phyloP scores from a whole-genome alignment of 2,329 filamentous ascomycete genomes.

The Epichloe coenophiala region DNA sequence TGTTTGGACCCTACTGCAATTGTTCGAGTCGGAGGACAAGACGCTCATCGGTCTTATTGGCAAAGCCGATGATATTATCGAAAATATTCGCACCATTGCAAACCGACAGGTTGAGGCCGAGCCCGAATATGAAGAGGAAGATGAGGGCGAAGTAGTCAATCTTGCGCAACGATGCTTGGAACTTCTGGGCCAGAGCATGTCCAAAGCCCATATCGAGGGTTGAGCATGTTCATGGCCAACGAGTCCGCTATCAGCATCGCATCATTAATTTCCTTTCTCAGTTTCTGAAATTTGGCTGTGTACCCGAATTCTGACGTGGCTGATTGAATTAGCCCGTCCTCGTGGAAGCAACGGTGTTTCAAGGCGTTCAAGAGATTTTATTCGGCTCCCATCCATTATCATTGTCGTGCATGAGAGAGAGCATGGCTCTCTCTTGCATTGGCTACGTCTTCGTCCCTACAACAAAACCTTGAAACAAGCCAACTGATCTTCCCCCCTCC shows the following conservation, averaged over 20 bases:
- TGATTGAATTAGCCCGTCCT: not conserved
- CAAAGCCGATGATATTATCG: conserved; percentile 79
- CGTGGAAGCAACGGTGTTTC: conserved; percentile 1
- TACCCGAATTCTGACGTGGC: not conserved
- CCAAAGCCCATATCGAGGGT: conserved; percentile 73
- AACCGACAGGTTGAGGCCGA: conserved; percentile 81
- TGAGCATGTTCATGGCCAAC: conserved; percentile 22
- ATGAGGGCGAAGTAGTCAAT: conserved; percentile 84
- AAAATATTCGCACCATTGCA: conserved; percentile 83
- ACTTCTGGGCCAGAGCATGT: conserved; percentile 60
- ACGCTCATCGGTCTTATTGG: conserved; percentile 78
- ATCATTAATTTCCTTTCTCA: not conserved
- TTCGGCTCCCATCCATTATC: not conserved
- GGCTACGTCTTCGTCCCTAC: not conserved
- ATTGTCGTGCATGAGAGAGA: not conserved
- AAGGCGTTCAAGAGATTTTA: conserved; percentile 2
- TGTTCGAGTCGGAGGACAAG: conserved; percentile 90
- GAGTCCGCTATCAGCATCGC: not conserved
- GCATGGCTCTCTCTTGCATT: not conserved
- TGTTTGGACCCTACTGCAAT: conserved; percentile 91
- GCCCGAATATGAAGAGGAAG: conserved; percentile 75
- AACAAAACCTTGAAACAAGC: not conserved
- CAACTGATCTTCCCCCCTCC: too few species aligned
- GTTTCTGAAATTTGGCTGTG: not conserved
- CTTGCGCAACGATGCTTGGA: conserved; percentile 84